These are phyloP conservation scores for Botrytis pseudocinerea DNA, from an alignment of 2,329 filamentous ascomycete species.

Conservation along the genomic window DNA sequence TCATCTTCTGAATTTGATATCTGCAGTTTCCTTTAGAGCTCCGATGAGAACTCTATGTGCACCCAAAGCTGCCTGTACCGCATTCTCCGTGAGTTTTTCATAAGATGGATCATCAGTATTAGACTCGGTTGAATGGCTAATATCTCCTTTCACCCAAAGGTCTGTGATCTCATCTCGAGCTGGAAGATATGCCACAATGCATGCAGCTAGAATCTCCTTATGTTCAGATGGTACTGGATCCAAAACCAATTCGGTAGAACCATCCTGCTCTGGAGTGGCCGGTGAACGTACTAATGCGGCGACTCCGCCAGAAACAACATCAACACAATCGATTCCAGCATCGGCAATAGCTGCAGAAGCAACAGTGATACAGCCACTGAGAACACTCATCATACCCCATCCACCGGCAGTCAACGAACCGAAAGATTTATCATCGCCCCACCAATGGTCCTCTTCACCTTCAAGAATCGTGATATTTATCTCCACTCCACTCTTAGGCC, in stretches of 20 bases:
- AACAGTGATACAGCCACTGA: conserved; percentile 90
- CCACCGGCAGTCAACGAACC: conserved; percentile 58
- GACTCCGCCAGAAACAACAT: conserved; percentile 85
- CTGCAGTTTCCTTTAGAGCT: conserved; percentile 58
- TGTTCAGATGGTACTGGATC: conserved; percentile 86
- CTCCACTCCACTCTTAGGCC: conserved; percentile 98
- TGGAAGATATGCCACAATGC: conserved; percentile 87
- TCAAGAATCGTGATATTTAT: conserved; percentile 91
- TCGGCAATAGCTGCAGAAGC: conserved; percentile 91
- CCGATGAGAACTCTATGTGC: conserved; percentile 60
- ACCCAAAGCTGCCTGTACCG: conserved; percentile 61
- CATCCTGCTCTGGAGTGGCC: conserved; percentile 40
- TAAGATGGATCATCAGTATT: conserved; percentile 43
- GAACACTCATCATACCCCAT: conserved; percentile 88
- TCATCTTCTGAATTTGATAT: conserved; percentile 40
- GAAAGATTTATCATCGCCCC: conserved; percentile 55
- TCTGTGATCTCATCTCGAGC: conserved; percentile 89
- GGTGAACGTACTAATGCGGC: conserved; percentile 67
- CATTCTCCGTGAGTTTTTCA: conserved; percentile 60
- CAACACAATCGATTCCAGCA: conserved; percentile 93
- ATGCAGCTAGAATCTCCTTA: conserved; percentile 73
- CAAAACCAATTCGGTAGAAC: conserved; percentile 58
- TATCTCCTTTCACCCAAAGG: conserved; percentile 85
- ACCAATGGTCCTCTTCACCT: conserved; percentile 79
- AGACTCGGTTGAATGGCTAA: conserved; percentile 44